Conservation (phyloP, 2,329 filamentous ascomycete genomes). For the Endothia cerciana region DNA sequence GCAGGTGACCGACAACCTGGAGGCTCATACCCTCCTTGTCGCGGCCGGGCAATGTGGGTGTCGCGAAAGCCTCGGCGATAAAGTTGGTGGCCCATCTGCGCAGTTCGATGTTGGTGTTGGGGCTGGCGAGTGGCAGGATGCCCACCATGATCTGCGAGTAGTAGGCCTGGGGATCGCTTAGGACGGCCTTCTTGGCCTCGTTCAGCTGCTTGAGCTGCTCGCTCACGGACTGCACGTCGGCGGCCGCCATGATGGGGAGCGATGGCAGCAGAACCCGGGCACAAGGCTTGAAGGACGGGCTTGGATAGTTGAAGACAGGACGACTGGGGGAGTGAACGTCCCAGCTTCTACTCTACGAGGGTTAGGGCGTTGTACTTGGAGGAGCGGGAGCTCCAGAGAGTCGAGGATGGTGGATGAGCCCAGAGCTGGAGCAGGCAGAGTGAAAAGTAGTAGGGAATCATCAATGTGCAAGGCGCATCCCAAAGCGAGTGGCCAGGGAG, state of each 20-base stretch:
- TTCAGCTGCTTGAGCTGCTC: slow-evolving; percentile 88
- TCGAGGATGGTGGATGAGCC: neutral
- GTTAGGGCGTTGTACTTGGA: slow-evolving; percentile 1
- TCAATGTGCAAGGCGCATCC: slow-evolving; percentile 11
- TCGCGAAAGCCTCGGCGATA: slow-evolving; percentile 92
- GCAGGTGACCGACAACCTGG: slow-evolving; percentile 77
- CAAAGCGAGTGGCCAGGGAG: neutral
- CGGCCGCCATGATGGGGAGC: slow-evolving; percentile 54
- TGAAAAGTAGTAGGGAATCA: slow-evolving; percentile 8
- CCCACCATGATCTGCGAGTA: slow-evolving; percentile 92
- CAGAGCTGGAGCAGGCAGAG: slow-evolving; percentile 5
- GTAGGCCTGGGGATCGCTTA: slow-evolving; percentile 77
- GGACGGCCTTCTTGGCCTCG: slow-evolving; percentile 85
- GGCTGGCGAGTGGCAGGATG: slow-evolving; percentile 87
- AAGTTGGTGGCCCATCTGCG: slow-evolving; percentile 97
- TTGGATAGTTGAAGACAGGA: slow-evolving; percentile 2
- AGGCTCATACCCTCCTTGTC: slow-evolving; percentile 82
- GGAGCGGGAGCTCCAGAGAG: slow-evolving; percentile 3
- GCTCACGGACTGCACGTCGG: slow-evolving; percentile 58
- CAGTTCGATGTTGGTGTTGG: slow-evolving; percentile 74
- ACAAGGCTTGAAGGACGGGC: slow-evolving; percentile 10
- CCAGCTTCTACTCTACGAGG: slow-evolving; percentile 29
- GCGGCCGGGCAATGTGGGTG: slow-evolving; percentile 75
- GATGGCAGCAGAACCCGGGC: slow-evolving; percentile 8
- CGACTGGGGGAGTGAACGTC: slow-evolving; percentile 9